Evolutionary conservation across 2,329 filamentous ascomycete genomes (phyloP), one percentile per base, ranked within the genome.

Genomic region (Fusarium praegraminearum): DNA sequence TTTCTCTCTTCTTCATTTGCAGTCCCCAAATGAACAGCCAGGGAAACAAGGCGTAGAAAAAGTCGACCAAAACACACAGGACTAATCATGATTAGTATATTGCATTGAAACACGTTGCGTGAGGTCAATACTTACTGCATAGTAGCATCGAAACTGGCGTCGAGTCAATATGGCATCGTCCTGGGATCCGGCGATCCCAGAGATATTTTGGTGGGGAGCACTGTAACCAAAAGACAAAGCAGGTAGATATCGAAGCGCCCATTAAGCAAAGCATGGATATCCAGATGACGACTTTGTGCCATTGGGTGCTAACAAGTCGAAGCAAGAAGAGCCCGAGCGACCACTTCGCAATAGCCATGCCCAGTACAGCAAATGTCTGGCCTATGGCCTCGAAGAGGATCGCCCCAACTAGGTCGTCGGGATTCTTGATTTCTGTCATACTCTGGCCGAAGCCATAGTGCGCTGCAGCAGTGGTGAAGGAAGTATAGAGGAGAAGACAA

Each of bases 1-100:
- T 84, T 47, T 84, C 82, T 16, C 80, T 76, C 16, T 73, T 78
- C 16, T 80, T 79, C 80, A 84, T 84, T 32, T 81, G 79, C 15
- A 84, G 64, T 0, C 78, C 76, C 82, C 82, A 83, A 24, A 84
- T 78, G 8, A 83, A 76, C 2, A 81, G 75, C 81, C 82, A 84
- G 0, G 82, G 82, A 8, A 83, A 80, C 1, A 76, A 55, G 49
- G 79, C 80, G 12, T 79, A 81, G 52, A 79, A 79, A 47, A 82
- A 80, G 62, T 83, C 80, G 45, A 76, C 72, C 11, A 79, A 63
- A 1, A 80, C 73, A 12, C 72, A 73, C 24, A 70, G 40, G 40
- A 72, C 70, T 22, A 22, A 22, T 22, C 20, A 22, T 3, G 2
- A 2, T 22, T 22, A 22, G 20, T 22, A 22, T 22, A 22, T 22